A percentile compares a stretch with the other conserved stretches of the same genome.
Conservation (phyloP, 1,284 basidiomycete species). For the Peniophora sp. region DNA sequence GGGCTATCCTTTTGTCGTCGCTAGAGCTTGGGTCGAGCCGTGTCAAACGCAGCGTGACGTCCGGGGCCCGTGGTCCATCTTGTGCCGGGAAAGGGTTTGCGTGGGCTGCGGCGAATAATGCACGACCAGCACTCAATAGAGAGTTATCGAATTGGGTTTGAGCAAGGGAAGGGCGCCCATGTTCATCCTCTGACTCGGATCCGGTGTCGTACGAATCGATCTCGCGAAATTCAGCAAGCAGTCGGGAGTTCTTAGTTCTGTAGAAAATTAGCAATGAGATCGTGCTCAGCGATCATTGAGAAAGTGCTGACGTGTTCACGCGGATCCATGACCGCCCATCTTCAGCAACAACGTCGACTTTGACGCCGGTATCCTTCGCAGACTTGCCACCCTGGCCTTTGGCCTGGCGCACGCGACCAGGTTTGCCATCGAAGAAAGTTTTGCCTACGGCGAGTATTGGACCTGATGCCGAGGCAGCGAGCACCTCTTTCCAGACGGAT, state of each 20-base stretch:
- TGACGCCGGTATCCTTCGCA: conserved; percentile 39
- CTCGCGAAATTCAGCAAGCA: conserved; percentile 73
- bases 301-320: conserved; percentile 72
- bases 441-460: conserved; percentile 57
- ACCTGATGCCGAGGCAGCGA: conserved; percentile 36
- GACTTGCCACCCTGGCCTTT: conserved; percentile 6
- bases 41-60: conserved; percentile 59
- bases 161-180: conserved; percentile 26
- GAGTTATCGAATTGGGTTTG: conserved; percentile 66
- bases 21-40: conserved; percentile 49
- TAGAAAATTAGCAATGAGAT: not conserved
- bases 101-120: conserved; percentile 53
- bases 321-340: conserved; percentile 71
- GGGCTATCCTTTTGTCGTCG: conserved; percentile 51
- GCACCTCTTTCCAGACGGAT: conserved; percentile 70
- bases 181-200: conserved; percentile 44
- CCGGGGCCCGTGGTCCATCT: conserved; percentile 21
- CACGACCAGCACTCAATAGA: conserved; percentile 51
- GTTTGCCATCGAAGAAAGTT: conserved; percentile 27
- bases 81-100: conserved; percentile 35
- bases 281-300: not conserved
- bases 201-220: conserved; percentile 75
- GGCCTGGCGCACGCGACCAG: conserved; percentile 12
- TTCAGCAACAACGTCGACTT: conserved; percentile 74
- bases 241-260: conserved; percentile 69